Percentiles rank a stretch among this genome's conserved stretches.
These are phyloP conservation scores for Rhazya stricta DNA, from an alignment of 257 asterid genomes.

Conservation along the genomic window DNA sequence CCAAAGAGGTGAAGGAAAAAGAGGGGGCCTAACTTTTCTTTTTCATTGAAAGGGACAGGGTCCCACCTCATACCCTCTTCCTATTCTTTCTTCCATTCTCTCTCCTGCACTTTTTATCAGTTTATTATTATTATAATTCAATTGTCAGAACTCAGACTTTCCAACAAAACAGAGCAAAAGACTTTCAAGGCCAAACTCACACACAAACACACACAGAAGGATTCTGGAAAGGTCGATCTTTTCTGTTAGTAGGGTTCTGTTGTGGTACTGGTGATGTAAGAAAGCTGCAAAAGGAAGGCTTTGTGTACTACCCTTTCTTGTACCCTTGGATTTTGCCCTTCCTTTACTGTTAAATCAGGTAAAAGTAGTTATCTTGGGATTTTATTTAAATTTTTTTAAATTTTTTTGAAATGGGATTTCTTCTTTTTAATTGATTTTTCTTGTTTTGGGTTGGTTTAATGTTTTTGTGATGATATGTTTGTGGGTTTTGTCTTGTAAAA, in stretches of 20 bases:
- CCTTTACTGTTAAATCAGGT: conserved; percentile 34
- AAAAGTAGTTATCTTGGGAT: conserved; percentile 25
- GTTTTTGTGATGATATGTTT: conserved; percentile 11
- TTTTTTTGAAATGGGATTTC: conserved; percentile 18
- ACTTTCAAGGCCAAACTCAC: conserved; percentile 10
- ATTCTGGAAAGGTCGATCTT: conserved; percentile 29
- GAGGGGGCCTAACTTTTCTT: conserved; percentile 35
- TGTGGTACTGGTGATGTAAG: conserved; percentile 6
- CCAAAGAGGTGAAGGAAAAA: background rate
- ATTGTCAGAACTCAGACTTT: conserved; percentile 36
- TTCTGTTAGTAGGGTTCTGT: conserved; percentile 15
- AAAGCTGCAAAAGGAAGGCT: conserved; percentile 31
- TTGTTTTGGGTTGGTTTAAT: conserved; percentile 10
- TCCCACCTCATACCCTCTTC: conserved; percentile 32
- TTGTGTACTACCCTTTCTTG: conserved; percentile 18
- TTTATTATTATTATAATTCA: conserved; percentile 27
- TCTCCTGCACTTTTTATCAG: conserved; percentile 30
- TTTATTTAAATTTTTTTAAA: background rate
- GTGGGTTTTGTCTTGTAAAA: background rate
- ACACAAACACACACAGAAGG: conserved; percentile 10
- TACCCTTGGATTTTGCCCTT: conserved; percentile 18
- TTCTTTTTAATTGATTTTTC: background rate
- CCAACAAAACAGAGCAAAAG: conserved; percentile 20
- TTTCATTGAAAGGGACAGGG: conserved; percentile 39
- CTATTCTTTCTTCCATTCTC: conserved; percentile 18